A percentile compares a stretch with the other conserved stretches of the same genome.
Conservation (phyloP, 805 yeast genomes). For the Metschnikowia hibisci region DNA sequence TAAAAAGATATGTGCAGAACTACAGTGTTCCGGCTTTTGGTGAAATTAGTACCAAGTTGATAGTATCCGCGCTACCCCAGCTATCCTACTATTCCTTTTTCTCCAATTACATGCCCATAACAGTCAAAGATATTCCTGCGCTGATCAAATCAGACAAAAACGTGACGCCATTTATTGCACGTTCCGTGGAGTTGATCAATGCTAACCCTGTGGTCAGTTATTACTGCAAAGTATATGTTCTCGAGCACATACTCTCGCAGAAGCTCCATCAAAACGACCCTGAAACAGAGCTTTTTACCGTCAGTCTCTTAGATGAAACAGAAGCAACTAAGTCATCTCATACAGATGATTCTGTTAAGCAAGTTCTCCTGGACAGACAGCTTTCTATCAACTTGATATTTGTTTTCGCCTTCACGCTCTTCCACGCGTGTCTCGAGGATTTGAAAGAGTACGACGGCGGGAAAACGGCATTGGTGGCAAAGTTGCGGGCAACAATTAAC, state of each 20-base stretch:
- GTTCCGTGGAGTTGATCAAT: conserved; percentile 54
- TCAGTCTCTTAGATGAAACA: conserved; percentile 62
- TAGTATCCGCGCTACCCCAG: too few species aligned
- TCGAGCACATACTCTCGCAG: conserved; percentile 62
- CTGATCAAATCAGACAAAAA: conserved; percentile 28
- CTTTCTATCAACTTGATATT: conserved; percentile 32
- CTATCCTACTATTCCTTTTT: too few species aligned
- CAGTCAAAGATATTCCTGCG: conserved; percentile 11
- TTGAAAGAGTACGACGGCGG: conserved; percentile 41
- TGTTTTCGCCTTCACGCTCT: conserved; percentile 54
- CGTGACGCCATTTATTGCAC: conserved; percentile 45
- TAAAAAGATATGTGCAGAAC: too few species aligned
- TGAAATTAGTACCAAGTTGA: too few species aligned
- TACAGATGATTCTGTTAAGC: conserved; percentile 38
- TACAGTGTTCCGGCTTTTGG: too few species aligned
- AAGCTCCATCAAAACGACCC: conserved; percentile 55
- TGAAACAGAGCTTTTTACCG: conserved; percentile 57
- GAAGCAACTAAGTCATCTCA: conserved; percentile 52
- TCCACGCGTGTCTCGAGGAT: conserved; percentile 41
- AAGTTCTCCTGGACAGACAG: conserved; percentile 55
- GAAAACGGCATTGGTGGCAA: conserved; percentile 45
- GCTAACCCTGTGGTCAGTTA: conserved; percentile 69
- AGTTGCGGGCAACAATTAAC: conserved; percentile 50
- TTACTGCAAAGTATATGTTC: conserved; percentile 64
- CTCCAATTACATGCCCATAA: not conserved